These are phyloP conservation scores for Phytophthora pistaciae DNA, from an alignment of 352 stramenopile species.

Conservation along the genomic window DNA sequence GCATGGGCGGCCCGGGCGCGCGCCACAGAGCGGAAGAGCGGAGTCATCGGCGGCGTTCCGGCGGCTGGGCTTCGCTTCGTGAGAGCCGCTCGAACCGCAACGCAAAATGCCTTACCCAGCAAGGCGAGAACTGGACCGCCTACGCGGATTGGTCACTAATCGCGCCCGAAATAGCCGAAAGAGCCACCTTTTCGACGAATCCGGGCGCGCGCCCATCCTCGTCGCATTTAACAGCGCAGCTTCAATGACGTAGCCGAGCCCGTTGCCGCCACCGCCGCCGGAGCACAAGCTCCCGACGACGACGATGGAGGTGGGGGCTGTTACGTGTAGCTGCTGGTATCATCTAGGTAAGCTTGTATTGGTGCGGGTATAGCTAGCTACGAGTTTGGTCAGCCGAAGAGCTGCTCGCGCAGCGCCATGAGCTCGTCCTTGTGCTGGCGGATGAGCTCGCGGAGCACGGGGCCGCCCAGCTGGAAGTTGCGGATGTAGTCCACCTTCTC, in stretches of 20 bases:
- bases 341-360: not conserved
- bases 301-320: too few species aligned
- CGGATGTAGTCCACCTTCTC: constrained; percentile 58
- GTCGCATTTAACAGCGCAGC: constrained; percentile 26
- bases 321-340: not conserved
- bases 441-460: constrained; percentile 67
- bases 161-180: constrained; percentile 4
- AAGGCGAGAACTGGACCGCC: constrained; percentile 15
- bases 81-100: constrained; percentile 23
- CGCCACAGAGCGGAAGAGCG: constrained; percentile 39
- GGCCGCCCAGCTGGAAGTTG: constrained; percentile 67
- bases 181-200: constrained; percentile 22
- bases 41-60: constrained; percentile 37
- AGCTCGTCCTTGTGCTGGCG: constrained; percentile 68
- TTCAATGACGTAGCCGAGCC: constrained; percentile 15
- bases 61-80: constrained; percentile 11
- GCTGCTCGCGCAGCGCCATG: constrained; percentile 52
- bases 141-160: constrained; percentile 14
- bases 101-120: constrained; percentile 14
- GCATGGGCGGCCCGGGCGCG: constrained; percentile 16
- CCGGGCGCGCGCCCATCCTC: constrained; percentile 16
- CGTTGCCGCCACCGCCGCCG: not conserved
- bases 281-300: not conserved
- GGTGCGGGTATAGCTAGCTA: not conserved
- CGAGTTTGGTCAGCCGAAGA: constrained; percentile 47